These are phyloP conservation scores for Fusarium kyushuense DNA, from an alignment of 2,329 filamentous ascomycete genomes.

Conservation along the genomic window DNA sequence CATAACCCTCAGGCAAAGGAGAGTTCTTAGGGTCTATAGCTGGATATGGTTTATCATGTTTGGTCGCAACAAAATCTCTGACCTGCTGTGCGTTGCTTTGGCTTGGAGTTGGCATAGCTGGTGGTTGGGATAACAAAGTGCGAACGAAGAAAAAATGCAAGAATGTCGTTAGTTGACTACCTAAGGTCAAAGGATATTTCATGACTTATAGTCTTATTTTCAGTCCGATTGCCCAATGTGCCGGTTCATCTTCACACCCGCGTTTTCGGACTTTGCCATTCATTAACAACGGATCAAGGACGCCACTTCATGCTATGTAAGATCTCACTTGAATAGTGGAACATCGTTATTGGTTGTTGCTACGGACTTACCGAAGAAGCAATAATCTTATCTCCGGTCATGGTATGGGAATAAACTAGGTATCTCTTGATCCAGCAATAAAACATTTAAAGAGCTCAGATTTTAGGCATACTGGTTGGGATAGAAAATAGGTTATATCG, in stretches of 20 bases:
- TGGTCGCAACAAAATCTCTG: background rate
- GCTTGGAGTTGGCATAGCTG: background rate
- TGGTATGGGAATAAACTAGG: background rate
- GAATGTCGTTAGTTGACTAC: too few species aligned
- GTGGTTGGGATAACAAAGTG: background rate
- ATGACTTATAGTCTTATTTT: background rate
- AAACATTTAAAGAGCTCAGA: too few species aligned
- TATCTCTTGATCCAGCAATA: too few species aligned
- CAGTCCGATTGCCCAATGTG: accelerated
- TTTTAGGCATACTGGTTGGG: too few species aligned
- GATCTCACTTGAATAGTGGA: background rate
- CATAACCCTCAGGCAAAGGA: background rate
- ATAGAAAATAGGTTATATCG: too few species aligned
- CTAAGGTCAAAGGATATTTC: accelerated
- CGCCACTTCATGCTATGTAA: background rate
- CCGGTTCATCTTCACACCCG: too few species aligned
- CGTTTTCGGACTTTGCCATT: background rate
- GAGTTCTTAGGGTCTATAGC: background rate
- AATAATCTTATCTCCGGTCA: background rate
- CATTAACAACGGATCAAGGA: background rate
- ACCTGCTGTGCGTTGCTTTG: conserved; percentile 6
- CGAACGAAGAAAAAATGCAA: background rate
- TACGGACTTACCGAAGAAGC: background rate
- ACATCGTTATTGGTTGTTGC: background rate
- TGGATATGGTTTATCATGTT: conserved; percentile 1